Base-by-base conservation (phyloP, 1,284 basidiomycete species). In the Psilocybe mexicana region DNA sequence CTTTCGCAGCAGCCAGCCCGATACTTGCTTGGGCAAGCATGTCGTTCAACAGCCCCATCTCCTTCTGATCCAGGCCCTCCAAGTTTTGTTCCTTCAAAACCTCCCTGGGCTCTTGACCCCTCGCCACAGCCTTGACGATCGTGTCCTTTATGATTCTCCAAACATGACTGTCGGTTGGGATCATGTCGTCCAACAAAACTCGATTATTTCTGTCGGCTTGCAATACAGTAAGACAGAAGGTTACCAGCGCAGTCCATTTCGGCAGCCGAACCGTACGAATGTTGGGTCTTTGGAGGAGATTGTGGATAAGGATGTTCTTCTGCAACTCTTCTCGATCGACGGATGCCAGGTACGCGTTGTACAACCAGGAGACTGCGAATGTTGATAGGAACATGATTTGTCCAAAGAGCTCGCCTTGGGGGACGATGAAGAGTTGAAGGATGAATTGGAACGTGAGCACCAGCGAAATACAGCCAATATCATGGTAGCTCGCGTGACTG, bases 311-410 rank as follows among this genome's bases (percentile, higher is more conserved):
- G 7, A 61, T 50, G 5, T 49, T 48, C 24, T 52, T 63, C 36
- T 63, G 61, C 11, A 63, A 45, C 7, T 52, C 57, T 43, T 63
- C 61, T 8, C 54, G 54, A 26, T 63, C 61, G 11, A 63, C 52
- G n/a, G 61, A 63, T 4, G 61, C 61, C 8, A 63, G 54, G 46
- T 59, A 63, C 0, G 61, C 61, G 7, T 63, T 63, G 14, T 58
- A 63, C 2, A 55, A 33, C 61, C 61, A 63, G 6, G 61, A 63
- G 6, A 63, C 44, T 18, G 55, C 57, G 33, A 63, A 55, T 3
- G 61, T 57, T 6, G 54, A 55, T 4, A 63, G 43, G 33, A 63
- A 63, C 59, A 63, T 61, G 51, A 63, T 61, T 30, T 63, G 61
- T 3, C 61, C 61, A 14, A 63, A 59, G 24, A 63, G 61, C 26